Evolutionary conservation across 2,329 filamentous ascomycete species (phyloP), one percentile per base, ranked within the genome.

Genomic region (Septoria linicola): DNA sequence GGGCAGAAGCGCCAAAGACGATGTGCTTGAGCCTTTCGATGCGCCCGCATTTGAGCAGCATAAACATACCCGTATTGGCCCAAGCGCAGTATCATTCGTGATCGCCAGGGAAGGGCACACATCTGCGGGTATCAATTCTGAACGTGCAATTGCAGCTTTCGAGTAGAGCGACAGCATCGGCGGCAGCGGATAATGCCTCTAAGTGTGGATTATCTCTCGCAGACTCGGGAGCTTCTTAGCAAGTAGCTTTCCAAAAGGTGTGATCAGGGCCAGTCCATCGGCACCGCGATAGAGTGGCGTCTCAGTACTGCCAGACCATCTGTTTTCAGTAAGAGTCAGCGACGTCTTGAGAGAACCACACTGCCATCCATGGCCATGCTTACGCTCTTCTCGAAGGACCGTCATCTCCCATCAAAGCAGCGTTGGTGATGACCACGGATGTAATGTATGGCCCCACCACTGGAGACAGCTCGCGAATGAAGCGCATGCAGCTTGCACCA

Each of bases 241-340:
- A 7, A 51, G 49, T 10, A 46, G 32, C 7, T 41, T 35, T n/a
- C 23, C 41, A 27, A 51, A 46, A 14, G 49, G 42, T 6, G 49
- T 41, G 30, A 35, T 27, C 3, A 45, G 30, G 1, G 41, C 35
- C 20, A 51, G 35, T 11, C 49, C 41, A 16, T 14, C 30, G 5
- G 8, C 37, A 14, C 31, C 36, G 2, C 21, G 21, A 20, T 46
- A 51, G 13, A 46, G 16, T 5, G 41, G 25, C n/a, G 25, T 25
- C 13, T 45, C 25, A 6, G 41, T n/a, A 13, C 4, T n/a, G 1
- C 49, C 49, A 14, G 34, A 51, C 49, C 49, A n/a, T n/a, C n/a
- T n/a, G n/a, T n/a, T n/a, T n/a, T n/a, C n/a, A n/a, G n/a, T n/a
- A n/a, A n/a, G n/a, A n/a, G n/a, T n/a, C n/a, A n/a, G n/a, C n/a